These are phyloP conservation scores for Exophiala lecanii-corni DNA, from an alignment of 2,329 filamentous ascomycete genomes.

Conservation along the genomic window DNA sequence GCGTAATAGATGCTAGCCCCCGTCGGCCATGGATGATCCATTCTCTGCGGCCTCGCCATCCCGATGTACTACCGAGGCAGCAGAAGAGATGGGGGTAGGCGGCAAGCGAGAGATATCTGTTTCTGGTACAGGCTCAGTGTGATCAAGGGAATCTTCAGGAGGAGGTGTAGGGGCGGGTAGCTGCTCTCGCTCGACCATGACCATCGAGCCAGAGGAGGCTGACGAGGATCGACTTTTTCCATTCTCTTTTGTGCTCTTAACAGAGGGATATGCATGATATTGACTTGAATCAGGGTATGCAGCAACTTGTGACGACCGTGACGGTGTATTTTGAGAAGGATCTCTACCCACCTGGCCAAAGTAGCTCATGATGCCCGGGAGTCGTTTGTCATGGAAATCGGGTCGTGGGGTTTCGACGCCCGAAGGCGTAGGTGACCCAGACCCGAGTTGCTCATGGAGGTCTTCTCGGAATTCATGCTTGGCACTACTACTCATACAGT, in stretches of 20 bases:
- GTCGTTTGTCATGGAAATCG: constrained; percentile 87
- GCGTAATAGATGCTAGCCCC: constrained; percentile 39
- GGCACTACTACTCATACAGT: constrained; percentile 22
- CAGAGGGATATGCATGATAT: constrained; percentile 10
- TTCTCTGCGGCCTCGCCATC: constrained; percentile 40
- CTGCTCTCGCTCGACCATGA: constrained; percentile 39
- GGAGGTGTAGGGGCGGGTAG: constrained; percentile 29
- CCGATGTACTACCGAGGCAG: constrained; percentile 41
- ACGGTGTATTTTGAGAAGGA: constrained; percentile 54
- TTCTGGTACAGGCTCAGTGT: constrained; percentile 29
- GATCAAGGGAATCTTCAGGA: constrained; percentile 23
- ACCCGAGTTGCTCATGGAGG: constrained; percentile 52
- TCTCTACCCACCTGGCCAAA: constrained; percentile 98
- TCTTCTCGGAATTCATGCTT: constrained; percentile 37
- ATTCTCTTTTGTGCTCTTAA: constrained; percentile 16
- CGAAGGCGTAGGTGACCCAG: constrained; percentile 76
- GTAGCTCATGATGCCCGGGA: constrained; percentile 94
- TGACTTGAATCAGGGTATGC: constrained; percentile 24
- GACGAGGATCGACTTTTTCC: constrained; percentile 28
- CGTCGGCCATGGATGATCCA: constrained; percentile 35
- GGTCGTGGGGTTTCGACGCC: constrained; percentile 90
- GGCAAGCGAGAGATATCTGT: constrained; percentile 35
- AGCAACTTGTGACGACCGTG: constrained; percentile 37
- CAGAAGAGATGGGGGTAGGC: constrained; percentile 41
- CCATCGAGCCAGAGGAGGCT: constrained; percentile 38